A percentile compares a stretch with the other conserved stretches of the same genome.
phyloP scores from a whole-genome alignment of 2,329 filamentous ascomycete species.

The Aspergillus arachidicola region DNA sequence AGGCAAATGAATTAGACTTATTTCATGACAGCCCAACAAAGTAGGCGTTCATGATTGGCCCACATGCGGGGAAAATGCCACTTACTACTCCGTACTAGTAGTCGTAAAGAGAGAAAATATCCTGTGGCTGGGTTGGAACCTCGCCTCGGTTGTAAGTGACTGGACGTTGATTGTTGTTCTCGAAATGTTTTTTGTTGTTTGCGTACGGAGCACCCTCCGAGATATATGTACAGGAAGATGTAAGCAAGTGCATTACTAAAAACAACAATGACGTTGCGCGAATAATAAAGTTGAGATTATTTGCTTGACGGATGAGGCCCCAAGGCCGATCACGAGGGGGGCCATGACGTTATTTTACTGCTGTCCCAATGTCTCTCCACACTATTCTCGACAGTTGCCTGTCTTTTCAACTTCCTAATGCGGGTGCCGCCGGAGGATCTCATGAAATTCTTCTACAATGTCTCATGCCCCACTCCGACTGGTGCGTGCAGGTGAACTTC shows the following conservation, averaged over 20 bases:
- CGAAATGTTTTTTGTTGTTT: neutral
- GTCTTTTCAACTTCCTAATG: neutral
- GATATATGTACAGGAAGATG: neutral
- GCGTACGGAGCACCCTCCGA: neutral
- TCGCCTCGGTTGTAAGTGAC: neutral
- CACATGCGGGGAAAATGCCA: neutral
- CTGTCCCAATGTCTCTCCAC: constrained; percentile 1
- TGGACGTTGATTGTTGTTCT: no score
- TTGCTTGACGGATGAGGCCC: constrained; percentile 2
- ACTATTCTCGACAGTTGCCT: neutral
- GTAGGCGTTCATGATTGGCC: neutral
- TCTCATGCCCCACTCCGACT: neutral
- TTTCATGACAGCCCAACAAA: neutral
- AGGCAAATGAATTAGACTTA: neutral
- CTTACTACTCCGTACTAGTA: neutral
- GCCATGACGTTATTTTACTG: constrained; percentile 15
- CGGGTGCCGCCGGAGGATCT: neutral
- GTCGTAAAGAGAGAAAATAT: neutral
- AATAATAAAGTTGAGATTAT: neutral
- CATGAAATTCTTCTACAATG: neutral
- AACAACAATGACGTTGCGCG: constrained; percentile 1
- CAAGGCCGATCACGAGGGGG: constrained; percentile 15
- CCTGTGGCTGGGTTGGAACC: neutral
- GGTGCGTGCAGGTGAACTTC: neutral
- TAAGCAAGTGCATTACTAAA: neutral